These are phyloP conservation scores for Suillus ampliporus DNA, from an alignment of 768 basidiomycete genomes.

Conservation along the genomic window DNA sequence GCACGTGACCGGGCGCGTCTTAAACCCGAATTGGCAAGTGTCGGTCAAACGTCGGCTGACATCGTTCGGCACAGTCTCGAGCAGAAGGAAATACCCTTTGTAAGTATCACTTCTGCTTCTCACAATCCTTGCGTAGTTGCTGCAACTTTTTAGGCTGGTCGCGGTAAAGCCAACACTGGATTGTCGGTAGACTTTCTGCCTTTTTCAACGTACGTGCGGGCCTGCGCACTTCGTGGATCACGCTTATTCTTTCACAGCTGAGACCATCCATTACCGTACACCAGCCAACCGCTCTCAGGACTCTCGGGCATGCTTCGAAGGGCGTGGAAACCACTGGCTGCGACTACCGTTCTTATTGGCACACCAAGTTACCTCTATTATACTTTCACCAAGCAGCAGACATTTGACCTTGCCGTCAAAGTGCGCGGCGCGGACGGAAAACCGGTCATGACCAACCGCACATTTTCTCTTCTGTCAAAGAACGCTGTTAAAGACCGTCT, in stretches of 20 bases:
- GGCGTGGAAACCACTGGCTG: conserved; percentile 72
- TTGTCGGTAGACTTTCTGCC: neutral
- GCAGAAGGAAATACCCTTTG: conserved; percentile 8
- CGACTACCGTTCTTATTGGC: conserved; percentile 57
- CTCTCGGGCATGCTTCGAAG: conserved; percentile 57
- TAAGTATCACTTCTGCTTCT: neutral
- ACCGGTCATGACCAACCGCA: conserved; percentile 54
- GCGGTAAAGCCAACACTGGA: neutral
- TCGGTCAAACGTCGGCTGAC: conserved; percentile 5
- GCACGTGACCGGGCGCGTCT: conserved; percentile 26
- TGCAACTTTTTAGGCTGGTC: neutral
- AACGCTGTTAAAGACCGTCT: conserved; percentile 62
- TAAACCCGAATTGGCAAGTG: conserved; percentile 4
- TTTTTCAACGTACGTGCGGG: neutral
- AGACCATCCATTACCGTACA: neutral
- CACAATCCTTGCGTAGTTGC: neutral
- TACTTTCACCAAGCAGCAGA: conserved; percentile 48
- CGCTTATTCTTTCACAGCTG: neutral
- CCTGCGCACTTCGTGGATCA: neutral
- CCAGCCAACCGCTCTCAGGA: neutral
- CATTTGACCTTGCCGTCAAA: conserved; percentile 65
- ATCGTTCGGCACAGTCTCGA: neutral
- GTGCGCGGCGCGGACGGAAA: conserved; percentile 63
- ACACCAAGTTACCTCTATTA: conserved; percentile 67
- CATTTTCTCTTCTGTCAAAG: conserved; percentile 62